Conservation (phyloP, 106 monocot genomes). For the Posidonia australis region DNA sequence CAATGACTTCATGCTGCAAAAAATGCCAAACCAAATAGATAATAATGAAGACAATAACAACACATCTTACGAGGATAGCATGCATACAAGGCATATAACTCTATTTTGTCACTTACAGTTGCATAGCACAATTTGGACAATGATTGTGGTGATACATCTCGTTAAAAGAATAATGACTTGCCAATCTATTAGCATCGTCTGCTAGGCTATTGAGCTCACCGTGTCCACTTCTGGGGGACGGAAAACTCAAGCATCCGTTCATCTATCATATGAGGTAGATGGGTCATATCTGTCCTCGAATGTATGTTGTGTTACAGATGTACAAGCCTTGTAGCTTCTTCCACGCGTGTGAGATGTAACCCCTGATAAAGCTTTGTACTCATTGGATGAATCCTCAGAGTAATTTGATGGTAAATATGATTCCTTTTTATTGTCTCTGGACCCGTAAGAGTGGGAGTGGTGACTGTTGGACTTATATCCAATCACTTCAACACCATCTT, state of each 20-base stretch:
- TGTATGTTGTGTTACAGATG: conserved; percentile 17
- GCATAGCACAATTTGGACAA: background rate
- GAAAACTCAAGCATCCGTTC: conserved; percentile 3
- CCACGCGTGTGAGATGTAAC: conserved; percentile 1
- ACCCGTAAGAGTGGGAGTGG: background rate
- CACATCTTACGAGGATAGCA: background rate
- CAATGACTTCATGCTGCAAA: conserved; percentile 42
- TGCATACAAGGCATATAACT: background rate
- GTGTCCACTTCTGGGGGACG: background rate
- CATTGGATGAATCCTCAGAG: background rate
- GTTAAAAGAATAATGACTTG: background rate
- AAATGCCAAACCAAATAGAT: conserved; percentile 18
- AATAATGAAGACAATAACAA: conserved; percentile 10
- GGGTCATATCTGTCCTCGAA: conserved; percentile 83
- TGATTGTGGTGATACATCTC: background rate
- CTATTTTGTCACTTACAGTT: background rate
- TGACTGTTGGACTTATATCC: background rate
- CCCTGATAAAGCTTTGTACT: background rate
- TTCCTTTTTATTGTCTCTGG: background rate
- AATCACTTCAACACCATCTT: background rate
- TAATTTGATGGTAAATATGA: conserved; percentile 17
- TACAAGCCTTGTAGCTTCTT: conserved; percentile 15
- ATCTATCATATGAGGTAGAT: conserved; percentile 25
- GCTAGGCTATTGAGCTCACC: background rate
- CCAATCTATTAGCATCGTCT: conserved; percentile 3